Evolutionary conservation across 129 eudicot species (phyloP), one percentile per base, ranked within the genome.

Genomic region (Centaurea solstitialis): DNA sequence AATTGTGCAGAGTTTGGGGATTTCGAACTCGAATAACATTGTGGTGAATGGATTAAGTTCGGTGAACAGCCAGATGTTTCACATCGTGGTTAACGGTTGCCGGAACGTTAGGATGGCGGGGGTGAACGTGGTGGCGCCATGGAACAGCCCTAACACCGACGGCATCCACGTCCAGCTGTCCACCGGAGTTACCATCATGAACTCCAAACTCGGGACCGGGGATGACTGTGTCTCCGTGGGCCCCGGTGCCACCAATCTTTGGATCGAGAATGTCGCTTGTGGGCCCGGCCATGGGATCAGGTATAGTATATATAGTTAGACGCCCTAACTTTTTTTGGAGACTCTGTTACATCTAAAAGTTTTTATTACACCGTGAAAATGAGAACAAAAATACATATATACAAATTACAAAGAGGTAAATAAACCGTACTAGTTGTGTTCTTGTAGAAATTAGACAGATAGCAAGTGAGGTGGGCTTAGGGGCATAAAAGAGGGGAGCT

Each of bases 251-350:
- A 77, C 86, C 6, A 76, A 88, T 70, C n/a, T 94, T 69, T 87
- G 89, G 89, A 87, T 94, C 38, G 89, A 91, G 59, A 74, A 85
- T 10, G 80, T 90, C 43, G 13, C 79, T 17, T 94, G 98, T 18
- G 97, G 98, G 8, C 98, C 98, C 0, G 95, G 97, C 26, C 98
- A 94, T 43, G 97, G 97, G 6, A 87, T 94, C 20, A 91, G 98
- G 98, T 88, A 78, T 26, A 26, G 30, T 26, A 5, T 18, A 33
- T 33, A 33, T 33, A 33, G 2, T 26, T 2, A 26, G 30, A 26
- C 30, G 30, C 30, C 30, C 30, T 26, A 26, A 26, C 30, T 2
- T 26, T 26, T 26, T 26, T 26, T 26, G 30, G 30, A 26, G 30
- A 2, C 30, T 26, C 30, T 26, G 30, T 26, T 26, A 26, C 30